A percentile compares a stretch with the other conserved stretches of the same genome.
phyloP scores from a whole-genome alignment of 129 eudicot genomes.

The Escallonia herrerae region DNA sequence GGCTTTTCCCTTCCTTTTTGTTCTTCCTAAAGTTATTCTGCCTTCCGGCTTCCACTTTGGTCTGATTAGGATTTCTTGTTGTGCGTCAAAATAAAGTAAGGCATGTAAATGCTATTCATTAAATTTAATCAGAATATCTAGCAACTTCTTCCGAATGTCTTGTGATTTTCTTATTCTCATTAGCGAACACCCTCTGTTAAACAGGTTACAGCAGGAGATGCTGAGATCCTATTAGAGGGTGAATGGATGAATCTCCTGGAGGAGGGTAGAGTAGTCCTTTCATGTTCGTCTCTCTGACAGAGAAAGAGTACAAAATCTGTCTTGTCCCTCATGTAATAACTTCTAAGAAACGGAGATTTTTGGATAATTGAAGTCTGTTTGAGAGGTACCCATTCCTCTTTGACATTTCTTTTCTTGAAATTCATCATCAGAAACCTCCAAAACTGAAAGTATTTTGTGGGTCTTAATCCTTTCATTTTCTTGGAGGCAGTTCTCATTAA shows the following conservation, averaged over 20 bases:
- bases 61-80: no score
- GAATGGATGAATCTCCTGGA: neutral
- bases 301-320: slow-evolving; percentile 12
- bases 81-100: neutral
- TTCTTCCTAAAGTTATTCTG: neutral
- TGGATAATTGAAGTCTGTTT: slow-evolving; percentile 4
- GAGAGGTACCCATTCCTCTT: slow-evolving; percentile 6
- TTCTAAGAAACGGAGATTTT: neutral
- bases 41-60: neutral
- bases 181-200: no score
- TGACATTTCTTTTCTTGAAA: neutral
- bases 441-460: neutral
- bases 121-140: no score
- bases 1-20: neutral
- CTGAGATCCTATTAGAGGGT: no score
- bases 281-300: neutral
- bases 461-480: neutral
- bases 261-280: slow-evolving; percentile 7
- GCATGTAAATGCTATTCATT: neutral
- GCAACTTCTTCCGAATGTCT: no score
- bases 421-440: slow-evolving; percentile 7
- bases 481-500: slow-evolving; percentile 7
- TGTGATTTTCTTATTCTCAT: no score
- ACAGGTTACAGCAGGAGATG: no score
- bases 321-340: slow-evolving; percentile 1